Percentiles rank a stretch among this genome's conserved stretches.
Evolutionary conservation across 2,329 filamentous ascomycete species (phyloP).

Genomic region (Epichloe amarillans): DNA sequence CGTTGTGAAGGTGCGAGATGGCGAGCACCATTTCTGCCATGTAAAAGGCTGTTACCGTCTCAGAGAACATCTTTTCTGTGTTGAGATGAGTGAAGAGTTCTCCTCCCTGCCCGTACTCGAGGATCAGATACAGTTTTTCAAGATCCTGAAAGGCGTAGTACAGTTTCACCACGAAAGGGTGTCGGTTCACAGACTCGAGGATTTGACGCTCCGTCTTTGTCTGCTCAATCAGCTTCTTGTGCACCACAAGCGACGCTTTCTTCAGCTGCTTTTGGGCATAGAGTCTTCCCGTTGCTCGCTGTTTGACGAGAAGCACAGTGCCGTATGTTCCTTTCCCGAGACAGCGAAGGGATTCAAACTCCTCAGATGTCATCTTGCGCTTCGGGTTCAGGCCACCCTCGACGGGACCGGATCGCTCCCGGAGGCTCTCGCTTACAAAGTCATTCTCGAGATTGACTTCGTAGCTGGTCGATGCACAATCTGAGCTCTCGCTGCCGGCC

Average conservation of each 20-base stretch:
- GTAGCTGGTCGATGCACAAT: constrained; percentile 59
- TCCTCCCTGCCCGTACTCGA: constrained; percentile 94
- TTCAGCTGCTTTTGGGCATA: constrained; percentile 98
- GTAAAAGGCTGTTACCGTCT: constrained; percentile 85
- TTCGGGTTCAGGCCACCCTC: constrained; percentile 41
- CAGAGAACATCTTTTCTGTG: constrained; percentile 88
- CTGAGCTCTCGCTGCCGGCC: constrained; percentile 46
- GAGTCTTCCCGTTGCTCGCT: constrained; percentile 71
- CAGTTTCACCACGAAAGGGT: constrained; percentile 95
- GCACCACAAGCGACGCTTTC: constrained; percentile 87
- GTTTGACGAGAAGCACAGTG: constrained; percentile 86
- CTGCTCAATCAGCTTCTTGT: constrained; percentile 92
- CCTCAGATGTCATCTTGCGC: constrained; percentile 80
- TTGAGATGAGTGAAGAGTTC: constrained; percentile 93
- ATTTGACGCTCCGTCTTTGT: constrained; percentile 95
- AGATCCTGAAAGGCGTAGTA: constrained; percentile 98
- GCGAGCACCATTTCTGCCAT: constrained; percentile 97
- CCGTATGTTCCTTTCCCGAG: constrained; percentile 94
- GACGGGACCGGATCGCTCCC: constrained; percentile 28
- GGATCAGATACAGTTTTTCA: constrained; percentile 91
- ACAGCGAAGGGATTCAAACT: constrained; percentile 84
- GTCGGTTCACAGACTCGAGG: constrained; percentile 86
- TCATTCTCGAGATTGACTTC: constrained; percentile 76
- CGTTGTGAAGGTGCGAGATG: constrained; percentile 82
- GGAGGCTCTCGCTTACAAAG: constrained; percentile 58